Evolutionary conservation across 2,329 filamentous ascomycete genomes (phyloP), one percentile per base, ranked within the genome.

Genomic region (Bipolaris zeicola): DNA sequence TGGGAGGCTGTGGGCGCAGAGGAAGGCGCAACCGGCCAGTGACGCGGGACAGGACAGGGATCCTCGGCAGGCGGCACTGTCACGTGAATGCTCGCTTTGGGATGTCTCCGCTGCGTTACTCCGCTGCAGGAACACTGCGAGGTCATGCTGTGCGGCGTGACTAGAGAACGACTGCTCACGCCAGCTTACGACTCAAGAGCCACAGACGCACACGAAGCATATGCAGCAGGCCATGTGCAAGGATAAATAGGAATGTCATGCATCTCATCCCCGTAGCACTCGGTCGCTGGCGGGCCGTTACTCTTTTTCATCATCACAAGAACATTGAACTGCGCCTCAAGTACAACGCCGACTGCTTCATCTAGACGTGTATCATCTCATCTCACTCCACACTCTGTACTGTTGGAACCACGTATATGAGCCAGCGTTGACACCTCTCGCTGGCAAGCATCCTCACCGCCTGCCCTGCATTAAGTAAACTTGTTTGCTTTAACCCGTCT

Each of bases 361-460:
- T 61, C 55, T 47, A 41, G 60, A 49, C 34, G 68, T 64, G 60
- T 62, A 55, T 68, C 61, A 59, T 66, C 61, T 67, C 67, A 71
- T 64, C 62, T 72, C 70, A 70, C 62, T 62, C 63, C 67, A 71
- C 68, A 52, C 60, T 44, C 50, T 42, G 13, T 44, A 57, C 49
- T 54, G 55, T 54, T 64, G 63, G 64, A 65, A 62, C 64, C 68
- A 72, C 70, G 67, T 72, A 69, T 67, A 70, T 67, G 62, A 66
- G 52, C 63, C 63, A 64, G 45, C 42, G 37, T 57, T 44, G 37
- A 57, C 55, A 59, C 2, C 41, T 44, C 55, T 50, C 53, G 65
- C 26, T 64, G 65, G 65, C 59, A 57, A 49, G 39, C 63, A 66
- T 55, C 55, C 61, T 67, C 70, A 73, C 69, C 69, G 67, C 69